Evolutionary conservation across 352 stramenopile species (phyloP), one percentile per base, ranked within the genome.

Genomic region (Phytophthora fragariae): DNA sequence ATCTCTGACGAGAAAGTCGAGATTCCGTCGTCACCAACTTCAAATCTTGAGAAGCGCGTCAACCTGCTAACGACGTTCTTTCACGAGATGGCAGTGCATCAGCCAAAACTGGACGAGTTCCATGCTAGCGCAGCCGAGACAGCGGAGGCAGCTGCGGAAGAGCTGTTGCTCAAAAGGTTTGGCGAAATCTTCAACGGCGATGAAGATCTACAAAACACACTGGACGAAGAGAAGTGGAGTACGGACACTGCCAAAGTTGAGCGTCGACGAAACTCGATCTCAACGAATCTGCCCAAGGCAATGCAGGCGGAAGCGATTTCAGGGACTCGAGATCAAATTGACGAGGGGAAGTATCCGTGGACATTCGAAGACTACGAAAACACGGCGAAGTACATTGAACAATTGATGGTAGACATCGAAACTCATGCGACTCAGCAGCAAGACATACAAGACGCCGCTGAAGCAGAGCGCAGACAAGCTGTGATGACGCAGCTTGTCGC

Each of bases 171-270:
- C 5, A 64, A 82, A 4, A 50, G 70, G 9, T 89, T 88, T 57
- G 68, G 76, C 0, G 79, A 83, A 6, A 71, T 89, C 1, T 91
- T 90, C 55, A 70, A 85, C 5, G 35, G 39, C 12, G 82, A 90
- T 56, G 65, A 64, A 8, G 68, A 61, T 0, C 73, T 90, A 24
- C 80, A 85, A 7, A 88, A 88, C 41, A 62, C 81, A 4, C 14
- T 91, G 3, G 79, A 90, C 15, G 75, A 85, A 53, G 82, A 89
- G 44, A 90, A 86, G 47, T 90, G 82, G 82, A 73, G 81, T 15
- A 69, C 76, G 0, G 21, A 60, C 0, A 70, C 78, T 6, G 68
- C 73, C 2, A 83, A 85, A 68, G 46, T 53, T 5, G 52, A 10
- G 11, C 61, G 71, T 24, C 41, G 72, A 12, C 56, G 60, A 49